Evolutionary conservation across 2,329 filamentous ascomycete species (phyloP).

Genomic region (Talaromyces atroroseus): DNA sequence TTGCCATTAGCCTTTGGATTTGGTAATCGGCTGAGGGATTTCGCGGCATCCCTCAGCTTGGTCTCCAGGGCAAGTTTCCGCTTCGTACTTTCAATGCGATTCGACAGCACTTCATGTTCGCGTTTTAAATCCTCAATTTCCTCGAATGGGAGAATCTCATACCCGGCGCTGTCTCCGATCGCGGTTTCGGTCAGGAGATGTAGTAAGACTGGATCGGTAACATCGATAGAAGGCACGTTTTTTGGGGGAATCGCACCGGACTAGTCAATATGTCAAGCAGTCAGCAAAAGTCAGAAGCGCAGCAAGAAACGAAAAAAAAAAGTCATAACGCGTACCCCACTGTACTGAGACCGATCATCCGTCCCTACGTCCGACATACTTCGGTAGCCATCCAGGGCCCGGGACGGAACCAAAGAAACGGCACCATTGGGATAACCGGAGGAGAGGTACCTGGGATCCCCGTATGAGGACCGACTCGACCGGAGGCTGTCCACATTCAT

Average conservation of each 20-base stretch:
- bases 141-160: conserved; percentile 80
- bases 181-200: conserved; percentile 93
- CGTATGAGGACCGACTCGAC: conserved; percentile 38
- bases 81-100: conserved; percentile 74
- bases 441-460: conserved; percentile 35
- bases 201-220: conserved; percentile 64
- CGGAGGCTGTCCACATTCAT: conserved; percentile 33
- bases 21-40: conserved; percentile 78
- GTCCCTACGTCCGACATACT: conserved; percentile 53
- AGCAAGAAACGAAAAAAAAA: background rate
- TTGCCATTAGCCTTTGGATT: conserved; percentile 54
- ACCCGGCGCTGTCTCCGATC: conserved; percentile 78
- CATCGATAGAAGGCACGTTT: conserved; percentile 36
- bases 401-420: conserved; percentile 29
- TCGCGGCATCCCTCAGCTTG: conserved; percentile 89
- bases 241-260: conserved; percentile 41
- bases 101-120: conserved; percentile 65
- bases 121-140: conserved; percentile 91
- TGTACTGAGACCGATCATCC: conserved; percentile 50
- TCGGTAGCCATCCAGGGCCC: conserved; percentile 55
- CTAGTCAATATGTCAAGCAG: conserved; percentile 38
- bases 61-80: conserved; percentile 82
- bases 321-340: conserved; percentile 47
- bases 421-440: conserved; percentile 29
- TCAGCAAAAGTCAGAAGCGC: conserved; percentile 11